phyloP scores from a whole-genome alignment of 352 stramenopile genomes.

The Phytophthora fragariae region DNA sequence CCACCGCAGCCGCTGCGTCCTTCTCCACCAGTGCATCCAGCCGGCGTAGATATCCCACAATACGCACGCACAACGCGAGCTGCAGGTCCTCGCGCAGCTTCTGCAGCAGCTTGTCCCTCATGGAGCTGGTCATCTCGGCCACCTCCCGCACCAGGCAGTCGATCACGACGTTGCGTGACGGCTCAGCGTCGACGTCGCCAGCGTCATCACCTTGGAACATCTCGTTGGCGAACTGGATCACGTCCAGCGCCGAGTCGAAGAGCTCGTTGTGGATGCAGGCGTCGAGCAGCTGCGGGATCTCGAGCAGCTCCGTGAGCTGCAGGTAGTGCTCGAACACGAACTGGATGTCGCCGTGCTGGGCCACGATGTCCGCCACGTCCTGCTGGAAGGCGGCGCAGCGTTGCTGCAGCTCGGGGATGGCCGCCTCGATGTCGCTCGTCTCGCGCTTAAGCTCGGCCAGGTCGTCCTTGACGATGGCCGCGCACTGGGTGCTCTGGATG shows the following conservation, averaged over 20 bases:
- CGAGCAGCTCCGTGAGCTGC: slow-evolving; percentile 96
- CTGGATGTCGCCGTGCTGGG: slow-evolving; percentile 84
- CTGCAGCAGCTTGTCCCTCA: slow-evolving; percentile 83
- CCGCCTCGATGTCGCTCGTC: slow-evolving; percentile 50
- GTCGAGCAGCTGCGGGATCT: slow-evolving; percentile 98
- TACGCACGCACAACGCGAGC: slow-evolving; percentile 79
- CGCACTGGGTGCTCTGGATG: slow-evolving; percentile 91
- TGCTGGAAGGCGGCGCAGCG: slow-evolving; percentile 61
- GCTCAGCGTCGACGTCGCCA: background rate
- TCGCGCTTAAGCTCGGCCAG: slow-evolving; percentile 79
- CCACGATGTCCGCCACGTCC: slow-evolving; percentile 63
- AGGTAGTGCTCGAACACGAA: slow-evolving; percentile 93
- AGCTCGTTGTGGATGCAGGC: slow-evolving; percentile 97
- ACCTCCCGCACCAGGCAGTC: slow-evolving; percentile 74
- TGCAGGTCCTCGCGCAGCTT: slow-evolving; percentile 86
- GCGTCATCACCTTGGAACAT: slow-evolving; percentile 56
- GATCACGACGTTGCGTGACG: slow-evolving; percentile 66
- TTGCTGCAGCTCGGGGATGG: slow-evolving; percentile 65
- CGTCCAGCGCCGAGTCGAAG: slow-evolving; percentile 96
- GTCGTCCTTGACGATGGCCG: slow-evolving; percentile 81
- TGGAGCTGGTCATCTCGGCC: slow-evolving; percentile 60
- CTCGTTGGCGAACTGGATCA: slow-evolving; percentile 93
- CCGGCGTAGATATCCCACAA: slow-evolving; percentile 82
- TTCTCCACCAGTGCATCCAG: slow-evolving; percentile 59
- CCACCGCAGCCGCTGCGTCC: slow-evolving; percentile 25